These are phyloP conservation scores for Cryptosporidium viatorum DNA, from an alignment of 169 alveolate species.

Conservation along the genomic window DNA sequence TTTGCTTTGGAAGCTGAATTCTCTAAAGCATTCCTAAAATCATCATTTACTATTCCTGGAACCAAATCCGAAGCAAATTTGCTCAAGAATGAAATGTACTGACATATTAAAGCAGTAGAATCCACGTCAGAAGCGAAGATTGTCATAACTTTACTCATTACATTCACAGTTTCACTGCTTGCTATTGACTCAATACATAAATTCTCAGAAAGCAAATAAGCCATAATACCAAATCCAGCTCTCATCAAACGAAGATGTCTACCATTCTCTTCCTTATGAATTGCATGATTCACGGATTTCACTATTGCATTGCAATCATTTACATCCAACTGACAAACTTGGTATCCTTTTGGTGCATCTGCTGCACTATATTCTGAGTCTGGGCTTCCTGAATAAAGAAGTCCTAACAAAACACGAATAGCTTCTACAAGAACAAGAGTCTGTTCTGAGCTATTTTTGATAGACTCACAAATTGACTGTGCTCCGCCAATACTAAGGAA, in stretches of 20 bases:
- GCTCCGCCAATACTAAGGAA: conserved; percentile 91
- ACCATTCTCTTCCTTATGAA: conserved; percentile 78
- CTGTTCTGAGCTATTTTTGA: conserved; percentile 79
- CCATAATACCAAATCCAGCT: conserved; percentile 79
- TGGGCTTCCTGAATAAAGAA: conserved; percentile 78
- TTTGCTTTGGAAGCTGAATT: conserved; percentile 39
- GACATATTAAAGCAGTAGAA: conserved; percentile 37
- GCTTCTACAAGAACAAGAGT: conserved; percentile 89
- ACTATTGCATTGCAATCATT: conserved; percentile 60
- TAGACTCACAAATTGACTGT: conserved; percentile 84
- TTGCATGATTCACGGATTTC: conserved; percentile 39
- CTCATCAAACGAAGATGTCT: conserved; percentile 83
- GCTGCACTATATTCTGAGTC: conserved; percentile 63
- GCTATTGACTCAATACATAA: conserved; percentile 80
- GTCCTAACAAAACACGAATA: conserved; percentile 84
- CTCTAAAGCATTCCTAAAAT: conserved; percentile 41
- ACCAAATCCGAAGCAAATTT: conserved; percentile 46
- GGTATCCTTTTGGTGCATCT: conserved; percentile 74
- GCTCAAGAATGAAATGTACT: conserved; percentile 16
- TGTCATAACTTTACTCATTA: conserved; percentile 77
- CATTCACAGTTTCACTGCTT: conserved; percentile 77
- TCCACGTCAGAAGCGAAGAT: conserved; percentile 78
- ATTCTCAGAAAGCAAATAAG: conserved; percentile 80
- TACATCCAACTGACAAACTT: conserved; percentile 63
- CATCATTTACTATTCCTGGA: conserved; percentile 41